phyloP scores from a whole-genome alignment of 2,329 filamentous ascomycete species.

The Didymella exigua region DNA sequence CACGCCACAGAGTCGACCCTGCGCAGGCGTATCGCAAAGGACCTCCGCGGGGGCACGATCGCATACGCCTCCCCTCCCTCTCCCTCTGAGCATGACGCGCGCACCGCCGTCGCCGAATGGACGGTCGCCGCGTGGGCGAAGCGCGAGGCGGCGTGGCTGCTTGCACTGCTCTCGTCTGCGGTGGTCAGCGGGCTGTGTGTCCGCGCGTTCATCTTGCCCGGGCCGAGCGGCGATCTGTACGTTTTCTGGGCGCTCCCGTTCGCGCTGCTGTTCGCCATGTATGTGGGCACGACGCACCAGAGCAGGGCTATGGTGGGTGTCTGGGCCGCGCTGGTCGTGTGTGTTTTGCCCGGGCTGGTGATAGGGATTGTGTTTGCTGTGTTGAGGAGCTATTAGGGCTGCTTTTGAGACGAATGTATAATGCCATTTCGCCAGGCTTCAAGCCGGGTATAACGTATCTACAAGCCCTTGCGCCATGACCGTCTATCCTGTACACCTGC shows the following conservation, averaged over 20 bases:
- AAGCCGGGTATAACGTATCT: too few relatives aligned
- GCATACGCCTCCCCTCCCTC: slow-evolving; percentile 1
- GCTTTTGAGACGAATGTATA: too few relatives aligned
- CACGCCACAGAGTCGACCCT: not conserved
- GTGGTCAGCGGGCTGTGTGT: not conserved
- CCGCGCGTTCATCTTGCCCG: not conserved
- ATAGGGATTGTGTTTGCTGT: not conserved
- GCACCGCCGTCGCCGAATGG: not conserved
- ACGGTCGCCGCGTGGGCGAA: not conserved
- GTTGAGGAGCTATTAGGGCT: too few relatives aligned
- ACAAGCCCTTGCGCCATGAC: too few relatives aligned
- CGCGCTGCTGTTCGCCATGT: slow-evolving; percentile 3
- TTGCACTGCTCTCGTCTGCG: not conserved
- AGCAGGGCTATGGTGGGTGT: slow-evolving; percentile 7
- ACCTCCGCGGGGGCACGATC: slow-evolving; percentile 23
- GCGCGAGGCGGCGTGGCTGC: slow-evolving; percentile 4
- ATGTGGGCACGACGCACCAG: not conserved
- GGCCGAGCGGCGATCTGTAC: not conserved
- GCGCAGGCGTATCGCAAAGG: not conserved
- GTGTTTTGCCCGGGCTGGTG: not conserved
- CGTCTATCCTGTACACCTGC: too few relatives aligned
- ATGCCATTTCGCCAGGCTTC: too few relatives aligned
- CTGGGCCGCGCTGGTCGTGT: slow-evolving; percentile 2
- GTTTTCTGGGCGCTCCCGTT: not conserved
- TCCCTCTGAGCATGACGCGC: not conserved